Evolutionary conservation across 345 rosid genomes (phyloP).

Genomic region (Camelina neglecta): DNA sequence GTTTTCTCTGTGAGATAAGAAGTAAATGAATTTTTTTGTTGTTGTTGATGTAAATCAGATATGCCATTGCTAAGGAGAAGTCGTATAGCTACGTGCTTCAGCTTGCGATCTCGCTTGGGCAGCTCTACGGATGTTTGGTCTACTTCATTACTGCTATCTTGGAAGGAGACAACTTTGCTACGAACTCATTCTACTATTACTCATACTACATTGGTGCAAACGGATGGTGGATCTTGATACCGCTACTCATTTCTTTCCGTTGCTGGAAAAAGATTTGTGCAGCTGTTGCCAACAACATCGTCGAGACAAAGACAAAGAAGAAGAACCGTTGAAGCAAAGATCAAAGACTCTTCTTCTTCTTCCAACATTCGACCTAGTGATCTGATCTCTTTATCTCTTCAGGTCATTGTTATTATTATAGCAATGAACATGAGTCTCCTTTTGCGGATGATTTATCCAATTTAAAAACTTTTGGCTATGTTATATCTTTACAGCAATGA

Average conservation of each 20-base stretch:
- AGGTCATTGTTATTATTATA: not conserved
- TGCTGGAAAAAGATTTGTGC: conserved; percentile 82
- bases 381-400: conserved; percentile 5
- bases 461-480: not conserved
- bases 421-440: not conserved
- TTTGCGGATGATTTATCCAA: not conserved
- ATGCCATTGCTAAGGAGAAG: conserved; percentile 78
- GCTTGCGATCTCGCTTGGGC: conserved; percentile 81
- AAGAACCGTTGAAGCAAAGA: conserved; percentile 27
- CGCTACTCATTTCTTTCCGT: conserved; percentile 62
- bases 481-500: not conserved
- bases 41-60: conserved; percentile 48
- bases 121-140: conserved; percentile 85
- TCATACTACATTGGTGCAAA: conserved; percentile 74
- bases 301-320: conserved; percentile 51
- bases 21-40: not conserved
- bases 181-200: conserved; percentile 63
- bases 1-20: not conserved
- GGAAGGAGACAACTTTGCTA: conserved; percentile 86
- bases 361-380: conserved; percentile 9
- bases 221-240: conserved; percentile 75
- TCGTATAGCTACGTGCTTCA: conserved; percentile 85
- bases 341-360: not conserved
- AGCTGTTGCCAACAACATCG: conserved; percentile 52
- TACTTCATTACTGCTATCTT: conserved; percentile 77